Base-by-base conservation (phyloP, 768 basidiomycete species). In the Xerocomus potaroensis region DNA sequence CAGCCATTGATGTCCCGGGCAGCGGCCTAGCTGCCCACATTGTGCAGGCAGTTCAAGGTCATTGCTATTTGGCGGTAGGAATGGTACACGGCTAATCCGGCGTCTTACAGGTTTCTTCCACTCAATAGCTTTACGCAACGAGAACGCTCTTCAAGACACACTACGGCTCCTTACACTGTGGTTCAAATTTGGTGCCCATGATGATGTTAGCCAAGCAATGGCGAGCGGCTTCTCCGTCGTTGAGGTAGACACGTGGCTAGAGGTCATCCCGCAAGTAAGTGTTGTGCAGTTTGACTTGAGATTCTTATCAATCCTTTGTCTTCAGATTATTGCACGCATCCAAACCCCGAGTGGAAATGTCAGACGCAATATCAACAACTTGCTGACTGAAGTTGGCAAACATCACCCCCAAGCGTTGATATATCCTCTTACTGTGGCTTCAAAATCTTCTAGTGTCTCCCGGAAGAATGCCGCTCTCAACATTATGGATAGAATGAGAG, bases 361-460 rank as follows among this genome's bases (percentile, higher is more conserved):
- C 51, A 81, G 91, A 29, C 78, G 84, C 53, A 90, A 93, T 50
- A 95, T 99, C 63, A 84, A 91, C 57, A 80, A 81, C 56, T 74
- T 99, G 11, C 71, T 99, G 42, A 86, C 81, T 11, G 92, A 94
- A 59, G 90, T 99, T 51, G 96, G 96, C 56, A 91, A 88, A 63
- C 87, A 91, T 45, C 96, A 99, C 58, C 96, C 96, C 1, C 96
- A 99, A 70, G 96, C 96, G 1, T 71, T 99, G 40, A 92, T 98
- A 48, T 99, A 98, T 64, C 80, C 91, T 6, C 75, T 99, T 36
- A 96, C 94, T 1, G 96, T 99, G 10, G 96, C 96, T 1, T 91
- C 92, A 11, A 92, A 97, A 66, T 98, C 95, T 4, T 93, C 92
- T 27, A 95, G 92, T 56, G 65, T 73, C 21, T 72, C 84, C 15